Percentiles rank a stretch among this genome's conserved stretches.
These are phyloP conservation scores for Starmerella potacharoeniae DNA, from an alignment of 805 yeast genomes.

Conservation along the genomic window DNA sequence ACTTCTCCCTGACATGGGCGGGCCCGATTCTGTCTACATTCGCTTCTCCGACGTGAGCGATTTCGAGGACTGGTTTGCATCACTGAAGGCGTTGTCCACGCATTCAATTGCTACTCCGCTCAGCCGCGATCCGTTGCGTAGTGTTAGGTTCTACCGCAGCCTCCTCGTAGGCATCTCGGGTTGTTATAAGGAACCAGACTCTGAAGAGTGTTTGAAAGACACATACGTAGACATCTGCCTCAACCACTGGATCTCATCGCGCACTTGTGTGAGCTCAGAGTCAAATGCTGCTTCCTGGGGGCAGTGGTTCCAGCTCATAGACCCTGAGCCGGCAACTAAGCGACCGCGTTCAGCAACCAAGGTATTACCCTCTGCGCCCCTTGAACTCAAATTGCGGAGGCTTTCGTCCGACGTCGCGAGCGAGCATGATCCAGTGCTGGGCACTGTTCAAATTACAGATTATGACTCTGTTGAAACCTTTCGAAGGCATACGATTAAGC, in stretches of 20 bases:
- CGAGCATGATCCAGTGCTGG: slow-evolving; percentile 8
- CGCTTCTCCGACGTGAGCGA: slow-evolving; percentile 22
- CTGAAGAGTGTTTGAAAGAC: slow-evolving; percentile 15
- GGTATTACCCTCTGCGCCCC: slow-evolving; percentile 14
- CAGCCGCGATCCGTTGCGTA: slow-evolving; percentile 7
- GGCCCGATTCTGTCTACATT: slow-evolving; percentile 22
- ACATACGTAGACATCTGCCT: slow-evolving; percentile 58
- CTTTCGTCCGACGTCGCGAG: not conserved
- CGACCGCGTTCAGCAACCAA: slow-evolving; percentile 30
- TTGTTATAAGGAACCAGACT: not conserved
- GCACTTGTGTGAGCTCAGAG: slow-evolving; percentile 51
- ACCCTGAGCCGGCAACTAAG: slow-evolving; percentile 35
- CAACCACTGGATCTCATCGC: slow-evolving; percentile 67
- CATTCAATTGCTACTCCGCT: slow-evolving; percentile 23
- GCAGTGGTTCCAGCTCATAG: slow-evolving; percentile 53
- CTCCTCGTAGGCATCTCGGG: slow-evolving; percentile 8
- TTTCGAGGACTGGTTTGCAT: slow-evolving; percentile 28
- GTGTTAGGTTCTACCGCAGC: slow-evolving; percentile 13
- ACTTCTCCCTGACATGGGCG: slow-evolving; percentile 21
- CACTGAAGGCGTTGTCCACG: slow-evolving; percentile 23
- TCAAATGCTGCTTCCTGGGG: slow-evolving; percentile 67
- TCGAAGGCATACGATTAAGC: not conserved
- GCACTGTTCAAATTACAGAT: slow-evolving; percentile 2
- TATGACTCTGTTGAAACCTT: not conserved
- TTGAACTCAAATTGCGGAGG: slow-evolving; percentile 11